A percentile compares a stretch with the other conserved stretches of the same genome.
phyloP scores from a whole-genome alignment of 2,329 filamentous ascomycete genomes.

The Trichoderma pleuroti region DNA sequence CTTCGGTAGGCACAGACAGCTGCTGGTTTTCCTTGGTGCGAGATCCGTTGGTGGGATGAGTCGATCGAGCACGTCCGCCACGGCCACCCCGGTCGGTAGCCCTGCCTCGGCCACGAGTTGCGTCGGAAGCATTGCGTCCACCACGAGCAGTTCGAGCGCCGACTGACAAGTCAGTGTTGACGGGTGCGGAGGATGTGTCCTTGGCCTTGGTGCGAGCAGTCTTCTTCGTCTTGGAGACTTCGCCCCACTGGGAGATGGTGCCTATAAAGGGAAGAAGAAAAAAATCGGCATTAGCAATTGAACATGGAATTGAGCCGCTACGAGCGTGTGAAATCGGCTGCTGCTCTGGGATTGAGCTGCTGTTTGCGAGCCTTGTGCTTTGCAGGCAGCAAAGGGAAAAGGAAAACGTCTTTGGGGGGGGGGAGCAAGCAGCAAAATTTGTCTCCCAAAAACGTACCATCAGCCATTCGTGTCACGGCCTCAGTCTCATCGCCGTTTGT shows the following conservation, averaged over 20 bases:
- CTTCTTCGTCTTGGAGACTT: conserved; percentile 79
- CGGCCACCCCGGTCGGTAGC: conserved; percentile 61
- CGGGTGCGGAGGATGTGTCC: conserved; percentile 53
- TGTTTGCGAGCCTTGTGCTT: conserved; percentile 12
- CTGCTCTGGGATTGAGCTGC: conserved; percentile 19
- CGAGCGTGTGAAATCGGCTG: not conserved
- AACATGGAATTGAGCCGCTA: not conserved
- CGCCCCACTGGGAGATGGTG: conserved; percentile 77
- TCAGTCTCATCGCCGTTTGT: conserved; percentile 73
- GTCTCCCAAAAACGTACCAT: conserved; percentile 51
- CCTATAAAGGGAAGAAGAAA: conserved; percentile 46
- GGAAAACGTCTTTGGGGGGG: not conserved
- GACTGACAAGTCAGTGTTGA: conserved; percentile 44
- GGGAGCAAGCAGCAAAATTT: not conserved
- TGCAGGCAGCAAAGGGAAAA: conserved; percentile 20
- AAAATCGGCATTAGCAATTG: conserved; percentile 21
- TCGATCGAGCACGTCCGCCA: conserved; percentile 61
- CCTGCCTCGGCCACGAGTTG: conserved; percentile 59
- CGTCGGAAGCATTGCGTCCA: conserved; percentile 59
- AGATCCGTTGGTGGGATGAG: conserved; percentile 58
- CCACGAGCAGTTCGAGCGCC: conserved; percentile 52
- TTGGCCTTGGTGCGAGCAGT: conserved; percentile 70
- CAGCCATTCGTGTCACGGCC: conserved; percentile 73
- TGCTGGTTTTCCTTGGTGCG: conserved; percentile 53
- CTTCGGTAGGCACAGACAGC: conserved; percentile 65